Evolutionary conservation across 345 rosid species (phyloP), one percentile per base, ranked within the genome.

Genomic region (Eucalyptus urophylla): DNA sequence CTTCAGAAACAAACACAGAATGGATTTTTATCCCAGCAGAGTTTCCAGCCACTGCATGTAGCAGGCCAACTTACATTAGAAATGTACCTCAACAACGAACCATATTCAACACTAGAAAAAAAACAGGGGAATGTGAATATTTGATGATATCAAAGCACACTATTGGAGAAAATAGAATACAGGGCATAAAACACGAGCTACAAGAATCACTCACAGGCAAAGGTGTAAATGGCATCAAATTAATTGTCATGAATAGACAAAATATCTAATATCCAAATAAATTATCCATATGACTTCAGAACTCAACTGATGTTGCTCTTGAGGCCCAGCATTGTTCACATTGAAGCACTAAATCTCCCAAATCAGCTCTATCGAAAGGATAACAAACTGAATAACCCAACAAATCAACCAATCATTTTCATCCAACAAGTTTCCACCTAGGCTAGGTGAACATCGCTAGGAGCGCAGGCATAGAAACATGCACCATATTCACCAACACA

Each of bases 11-110:
- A 91, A 98, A 98, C 58, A 98, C 95, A 3, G 99, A 98, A 90
- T 93, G 94, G 87, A 96, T 96, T 93, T 92, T 95, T 89, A 97
- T 94, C 50, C 99, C 99, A 72, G 94, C 95, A 1, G 99, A 92
- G 91, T 91, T 95, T 85, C 99, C 99, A 86, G 98, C 95, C 99
- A 98, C 99, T 98, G 95, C 72, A 95, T 76, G 44, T 37, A 76
- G 83, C 47, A 37, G 83, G 83, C 83, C 27, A 76, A 76, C 83
- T 76, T 6, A 76, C 5, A 22, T 76, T 76, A 76, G 83, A 62
- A 62, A 29, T 62, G 33, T 76, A 76, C 83, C 47, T 76, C 47
- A 76, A 76, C 47, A 37, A 22, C 11, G 45, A 76, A 37, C 45
- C 83, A 76, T 11, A 76, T 76, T 37, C 47, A 76, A 76, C 83